Base-by-base conservation (phyloP, 257 asterid species). In the Rehmannia glutinosa region DNA sequence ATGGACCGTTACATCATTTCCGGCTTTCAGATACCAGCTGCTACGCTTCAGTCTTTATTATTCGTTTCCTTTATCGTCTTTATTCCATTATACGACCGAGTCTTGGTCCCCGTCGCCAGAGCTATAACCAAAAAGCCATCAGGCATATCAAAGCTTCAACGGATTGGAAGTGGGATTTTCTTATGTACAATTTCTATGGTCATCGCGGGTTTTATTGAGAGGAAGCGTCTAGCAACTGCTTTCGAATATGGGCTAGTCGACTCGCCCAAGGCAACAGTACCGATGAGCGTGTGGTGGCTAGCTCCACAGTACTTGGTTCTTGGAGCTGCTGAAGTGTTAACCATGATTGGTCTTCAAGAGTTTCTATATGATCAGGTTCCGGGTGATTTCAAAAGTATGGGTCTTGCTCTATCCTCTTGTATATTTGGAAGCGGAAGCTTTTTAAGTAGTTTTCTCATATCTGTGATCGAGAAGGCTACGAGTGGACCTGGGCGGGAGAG, bases 231-330 rank as follows among this genome's bases (percentile, higher is more conserved):
- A 5, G 61, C 49, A n/a, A 49, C 25, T 1, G 80, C 77, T 13
- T n/a, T 15, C 2, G 23, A 71, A 24, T 38, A 65, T 6, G 80
- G 80, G 43, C 64, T 78, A 35, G 53, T 59, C 30, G 80, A 70
- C 30, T 1, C 0, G 27, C 80, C 80, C 25, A 10, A 33, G 2
- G 72, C 60, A 16, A 45, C 25, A n/a, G 46, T 74, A 1, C 83
- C 83, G 5, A 78, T 78, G 83, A 78, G 80, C 39, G 75, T 75
- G 4, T 74, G 72, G 80, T 78, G 83, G 83, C 6, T 74, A 42
- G 66, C 76, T 2, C 83, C 83, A 0, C 83, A 78, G 23, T 78
- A 74, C n/a, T 12, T 74, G 35, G 21, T 70, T 45, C 64, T 32
- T 72, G 54, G 75, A 4, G 32, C 56, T 15, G 50, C 77, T 4